Base-by-base conservation (phyloP, 768 basidiomycete genomes). In the Pleurotus ostreatus region DNA sequence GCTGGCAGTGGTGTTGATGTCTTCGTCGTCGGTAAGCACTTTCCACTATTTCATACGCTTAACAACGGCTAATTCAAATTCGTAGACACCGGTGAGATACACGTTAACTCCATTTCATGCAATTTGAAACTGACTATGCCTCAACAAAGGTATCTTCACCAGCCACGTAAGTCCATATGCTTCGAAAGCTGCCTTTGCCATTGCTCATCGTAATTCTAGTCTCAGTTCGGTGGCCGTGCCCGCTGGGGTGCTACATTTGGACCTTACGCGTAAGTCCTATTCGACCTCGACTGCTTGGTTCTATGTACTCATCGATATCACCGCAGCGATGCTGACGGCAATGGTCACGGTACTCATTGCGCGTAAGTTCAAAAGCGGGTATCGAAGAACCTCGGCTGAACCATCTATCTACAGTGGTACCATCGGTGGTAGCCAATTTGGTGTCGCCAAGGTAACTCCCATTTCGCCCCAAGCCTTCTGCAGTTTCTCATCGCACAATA, bases 331-430 rank as follows among this genome's bases (percentile, higher is more conserved):
- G 63, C 64, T 39, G 76, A 78, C 60, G 73, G 70, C n/a, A 63
- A 73, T 59, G 76, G 75, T 15, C 76, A 78, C 56, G 77, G 76
- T 18, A 76, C 77, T 37, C 75, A 75, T 60, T 61, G 49, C 59
- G 69, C 73, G 69, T 72, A 58, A 55, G 71, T 62, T 2, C 4
- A 11, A 5, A 34, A 11, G 16, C 13, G 34, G 13, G 15, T 9
- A 18, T 41, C 7, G 23, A 7, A 15, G 16, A 12, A 22, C 20
- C 37, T 37, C n/a, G 5, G 26, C 37, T 48, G 18, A 59, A 9
- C 30, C 30, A 34, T 23, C 11, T 5, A 23, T 37, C 18, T 23
- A 9, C 44, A 71, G 70, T 25, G 75, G 72, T 16, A 72, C 69
- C 46, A 68, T 64, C 5, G 74, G 64, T 18, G 74, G 75, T 8